Conservation (phyloP, 139 green algal species). For the Spirogloea muscicola region DNA sequence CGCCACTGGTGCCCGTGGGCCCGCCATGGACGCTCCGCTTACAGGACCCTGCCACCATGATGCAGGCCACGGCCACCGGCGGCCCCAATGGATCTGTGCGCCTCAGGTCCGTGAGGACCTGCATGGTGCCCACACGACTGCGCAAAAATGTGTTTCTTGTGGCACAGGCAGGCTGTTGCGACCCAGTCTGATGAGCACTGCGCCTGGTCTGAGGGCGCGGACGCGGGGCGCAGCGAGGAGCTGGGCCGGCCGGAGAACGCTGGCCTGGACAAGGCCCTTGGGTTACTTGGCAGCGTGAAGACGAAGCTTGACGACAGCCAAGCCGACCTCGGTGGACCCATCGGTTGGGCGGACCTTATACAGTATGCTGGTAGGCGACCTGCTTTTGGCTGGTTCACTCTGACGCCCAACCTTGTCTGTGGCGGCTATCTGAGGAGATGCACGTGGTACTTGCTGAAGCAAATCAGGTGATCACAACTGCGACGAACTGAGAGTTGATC, state of each 20-base stretch:
- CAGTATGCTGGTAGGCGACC: slow-evolving; percentile 25
- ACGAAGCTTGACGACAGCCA: slow-evolving; percentile 8
- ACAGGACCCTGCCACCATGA: too few relatives aligned
- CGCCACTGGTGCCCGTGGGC: too few relatives aligned
- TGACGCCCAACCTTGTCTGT: too few relatives aligned
- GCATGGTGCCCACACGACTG: too few relatives aligned
- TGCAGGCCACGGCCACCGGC: slow-evolving; percentile 27
- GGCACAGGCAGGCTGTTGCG: too few relatives aligned
- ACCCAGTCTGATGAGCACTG: too few relatives aligned
- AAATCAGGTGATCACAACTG: neutral
- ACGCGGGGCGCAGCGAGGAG: slow-evolving; percentile 41
- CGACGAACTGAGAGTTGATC: neutral
- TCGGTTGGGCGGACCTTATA: slow-evolving; percentile 35
- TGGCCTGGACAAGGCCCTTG: slow-evolving; percentile 21
- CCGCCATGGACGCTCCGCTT: too few relatives aligned
- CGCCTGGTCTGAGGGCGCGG: too few relatives aligned
- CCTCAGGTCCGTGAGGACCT: slow-evolving; percentile 14
- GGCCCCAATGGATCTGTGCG: slow-evolving; percentile 36
- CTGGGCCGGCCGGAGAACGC: slow-evolving; percentile 29
- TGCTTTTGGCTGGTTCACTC: too few relatives aligned
- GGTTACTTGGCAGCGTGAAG: slow-evolving; percentile 26
- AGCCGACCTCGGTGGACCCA: slow-evolving; percentile 15
- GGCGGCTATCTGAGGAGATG: too few relatives aligned
- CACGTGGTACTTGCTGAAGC: too few relatives aligned
- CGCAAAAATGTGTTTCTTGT: too few relatives aligned